These are phyloP conservation scores for Exserohilum rostratum DNA, from an alignment of 2,329 filamentous ascomycete species.

Conservation along the genomic window DNA sequence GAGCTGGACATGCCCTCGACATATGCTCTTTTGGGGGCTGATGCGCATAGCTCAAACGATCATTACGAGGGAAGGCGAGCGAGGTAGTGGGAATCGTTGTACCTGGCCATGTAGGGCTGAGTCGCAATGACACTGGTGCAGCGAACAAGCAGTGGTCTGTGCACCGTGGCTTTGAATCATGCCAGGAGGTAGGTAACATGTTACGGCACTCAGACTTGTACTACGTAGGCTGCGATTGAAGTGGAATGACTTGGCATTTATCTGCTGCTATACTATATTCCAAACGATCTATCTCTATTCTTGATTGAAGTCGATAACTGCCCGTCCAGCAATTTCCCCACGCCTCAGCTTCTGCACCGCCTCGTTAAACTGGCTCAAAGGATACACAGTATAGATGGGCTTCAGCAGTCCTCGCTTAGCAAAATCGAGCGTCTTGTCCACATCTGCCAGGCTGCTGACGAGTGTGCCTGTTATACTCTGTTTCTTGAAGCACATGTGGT, in stretches of 20 bases:
- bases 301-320: constrained; percentile 61
- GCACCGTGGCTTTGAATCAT: constrained; percentile 39
- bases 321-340: constrained; percentile 59
- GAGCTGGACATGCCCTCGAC: constrained; percentile 49
- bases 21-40: constrained; percentile 30
- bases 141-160: constrained; percentile 14
- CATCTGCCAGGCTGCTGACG: constrained; percentile 57
- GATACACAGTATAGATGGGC: constrained; percentile 57
- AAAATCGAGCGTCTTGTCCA: constrained; percentile 56
- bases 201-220: background rate
- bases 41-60: constrained; percentile 37
- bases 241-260: no score
- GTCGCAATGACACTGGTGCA: constrained; percentile 17
- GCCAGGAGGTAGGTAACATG: background rate
- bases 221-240: no score
- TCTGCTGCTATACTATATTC: background rate
- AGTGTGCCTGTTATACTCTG: constrained; percentile 47
- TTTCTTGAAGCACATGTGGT: constrained; percentile 44
- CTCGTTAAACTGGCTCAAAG: constrained; percentile 56
- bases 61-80: constrained; percentile 19
- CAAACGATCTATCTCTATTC: constrained; percentile 23
- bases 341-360: constrained; percentile 57
- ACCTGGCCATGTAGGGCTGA: constrained; percentile 23
- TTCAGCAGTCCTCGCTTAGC: constrained; percentile 58
- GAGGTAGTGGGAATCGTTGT: background rate